Percentiles rank a stretch among this genome's conserved stretches.
These are phyloP conservation scores for Tricladium varicosporioides DNA, from an alignment of 2,329 filamentous ascomycete genomes.

Conservation along the genomic window DNA sequence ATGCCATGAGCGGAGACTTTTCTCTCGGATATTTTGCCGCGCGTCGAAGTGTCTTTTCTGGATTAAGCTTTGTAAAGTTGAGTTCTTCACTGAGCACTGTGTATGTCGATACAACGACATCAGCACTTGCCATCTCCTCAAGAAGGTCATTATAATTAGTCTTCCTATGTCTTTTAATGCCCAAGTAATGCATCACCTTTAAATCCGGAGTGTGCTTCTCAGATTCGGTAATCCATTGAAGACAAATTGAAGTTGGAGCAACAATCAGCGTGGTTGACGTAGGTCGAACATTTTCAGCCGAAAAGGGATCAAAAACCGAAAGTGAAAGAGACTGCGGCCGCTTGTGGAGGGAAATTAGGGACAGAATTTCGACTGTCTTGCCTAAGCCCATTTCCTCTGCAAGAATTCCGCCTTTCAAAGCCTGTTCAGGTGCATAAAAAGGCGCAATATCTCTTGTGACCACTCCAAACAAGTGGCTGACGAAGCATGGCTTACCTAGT, in stretches of 20 bases:
- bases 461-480: constrained; percentile 63
- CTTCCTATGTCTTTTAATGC: constrained; percentile 37
- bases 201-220: constrained; percentile 56
- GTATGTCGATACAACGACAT: constrained; percentile 65
- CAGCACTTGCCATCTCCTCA: constrained; percentile 46
- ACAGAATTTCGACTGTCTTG: constrained; percentile 75
- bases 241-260: constrained; percentile 52
- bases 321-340: constrained; percentile 31
- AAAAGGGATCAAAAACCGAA: constrained; percentile 38
- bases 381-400: constrained; percentile 83
- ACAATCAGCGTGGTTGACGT: constrained; percentile 61
- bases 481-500: constrained; percentile 46
- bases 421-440: constrained; percentile 43
- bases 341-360: constrained; percentile 64
- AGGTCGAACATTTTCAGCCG: constrained; percentile 42
- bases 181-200: constrained; percentile 55
- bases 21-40: constrained; percentile 63
- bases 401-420: constrained; percentile 49
- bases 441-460: constrained; percentile 48
- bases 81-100: constrained; percentile 75
- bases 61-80: constrained; percentile 69
- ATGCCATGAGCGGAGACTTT: constrained; percentile 73
- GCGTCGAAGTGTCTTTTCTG: constrained; percentile 63
- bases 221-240: constrained; percentile 63
- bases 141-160: constrained; percentile 37